Evolutionary conservation across 73 alveolate species (phyloP).

Genomic region (Tetrahymena thermophila): DNA sequence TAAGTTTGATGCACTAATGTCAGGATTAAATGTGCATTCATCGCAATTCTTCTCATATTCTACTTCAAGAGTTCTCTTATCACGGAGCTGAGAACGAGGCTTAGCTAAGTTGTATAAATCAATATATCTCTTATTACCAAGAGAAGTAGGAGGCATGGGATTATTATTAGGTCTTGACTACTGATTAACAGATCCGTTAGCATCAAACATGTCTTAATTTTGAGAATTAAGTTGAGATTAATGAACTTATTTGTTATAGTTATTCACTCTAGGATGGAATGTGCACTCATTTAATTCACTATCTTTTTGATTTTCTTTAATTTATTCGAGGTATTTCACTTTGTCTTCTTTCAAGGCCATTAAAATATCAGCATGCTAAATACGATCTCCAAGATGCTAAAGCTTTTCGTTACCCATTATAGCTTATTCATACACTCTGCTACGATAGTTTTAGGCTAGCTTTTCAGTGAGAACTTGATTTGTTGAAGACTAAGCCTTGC

Average conservation of each 20-base stretch:
- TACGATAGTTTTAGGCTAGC: neutral
- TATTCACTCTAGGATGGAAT: neutral
- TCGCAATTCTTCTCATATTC: slow-evolving; percentile 32
- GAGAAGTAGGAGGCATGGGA: neutral
- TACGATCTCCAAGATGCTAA: neutral
- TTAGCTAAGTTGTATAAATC: neutral
- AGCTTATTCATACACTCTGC: neutral
- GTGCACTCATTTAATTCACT: neutral
- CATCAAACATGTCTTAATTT: neutral
- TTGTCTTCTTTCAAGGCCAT: neutral
- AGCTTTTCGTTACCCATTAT: neutral
- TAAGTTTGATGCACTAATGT: neutral
- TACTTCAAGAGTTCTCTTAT: slow-evolving; percentile 28
- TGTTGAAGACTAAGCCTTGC: neutral
- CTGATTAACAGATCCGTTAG: neutral
- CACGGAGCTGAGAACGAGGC: slow-evolving; percentile 1
- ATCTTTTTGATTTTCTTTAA: neutral
- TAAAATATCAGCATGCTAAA: neutral
- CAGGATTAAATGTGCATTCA: slow-evolving; percentile 43
- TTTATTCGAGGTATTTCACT: neutral
- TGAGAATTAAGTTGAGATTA: neutral
- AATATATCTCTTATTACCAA: neutral
- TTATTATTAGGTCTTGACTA: neutral
- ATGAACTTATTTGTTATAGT: neutral
- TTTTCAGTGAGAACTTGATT: neutral